Base-by-base conservation (phyloP, 768 basidiomycete species). In the Russula sp. region DNA sequence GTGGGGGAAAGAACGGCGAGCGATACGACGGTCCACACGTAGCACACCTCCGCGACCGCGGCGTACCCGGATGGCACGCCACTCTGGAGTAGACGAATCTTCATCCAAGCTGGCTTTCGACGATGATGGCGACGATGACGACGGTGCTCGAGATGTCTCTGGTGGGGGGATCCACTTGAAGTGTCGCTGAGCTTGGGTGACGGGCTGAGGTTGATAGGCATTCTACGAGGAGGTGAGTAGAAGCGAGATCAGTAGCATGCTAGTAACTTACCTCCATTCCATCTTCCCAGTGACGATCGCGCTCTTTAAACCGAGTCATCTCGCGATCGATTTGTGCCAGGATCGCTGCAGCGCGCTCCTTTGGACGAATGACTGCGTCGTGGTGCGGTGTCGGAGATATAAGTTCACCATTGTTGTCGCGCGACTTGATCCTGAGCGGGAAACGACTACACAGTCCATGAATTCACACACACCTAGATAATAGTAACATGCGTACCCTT, bases 201-300 rank as follows among this genome's bases (percentile, higher is more conserved):
- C 73, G 0, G 82, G 81, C 0, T 80, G 77, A 6, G 84, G 77
- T 70, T 94, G 89, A 70, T 88, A 94, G 1, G 88, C 79, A 64
- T 83, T 83, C 88, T 91, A 40, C 4, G 55, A 51, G 50, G 34
- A 20, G 4, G 57, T 52, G 60, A 63, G 62, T 32, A 47, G 58
- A 47, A 13, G 62, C 16, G 45, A 53, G 9, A 58, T 49, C 14
- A 44, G 6, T 31, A 16, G 52, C 37, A 42, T 31, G 22, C 27
- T 50, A 40, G 59, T 55, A 2, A 74, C 82, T 71, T 71, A 92
- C 89, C 74, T 97, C 94, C 66, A 91, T 80, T 57, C 80, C 78
- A 70, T 98, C 94, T 68, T 96, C 94, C 87, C 92, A 96, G 55
- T 84, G 81, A 54, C 86, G 81, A 69, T 94, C 89, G 53, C 79